Base-by-base conservation (phyloP, 1,139 yeast genomes). In the Scheffersomyces segobiensis region DNA sequence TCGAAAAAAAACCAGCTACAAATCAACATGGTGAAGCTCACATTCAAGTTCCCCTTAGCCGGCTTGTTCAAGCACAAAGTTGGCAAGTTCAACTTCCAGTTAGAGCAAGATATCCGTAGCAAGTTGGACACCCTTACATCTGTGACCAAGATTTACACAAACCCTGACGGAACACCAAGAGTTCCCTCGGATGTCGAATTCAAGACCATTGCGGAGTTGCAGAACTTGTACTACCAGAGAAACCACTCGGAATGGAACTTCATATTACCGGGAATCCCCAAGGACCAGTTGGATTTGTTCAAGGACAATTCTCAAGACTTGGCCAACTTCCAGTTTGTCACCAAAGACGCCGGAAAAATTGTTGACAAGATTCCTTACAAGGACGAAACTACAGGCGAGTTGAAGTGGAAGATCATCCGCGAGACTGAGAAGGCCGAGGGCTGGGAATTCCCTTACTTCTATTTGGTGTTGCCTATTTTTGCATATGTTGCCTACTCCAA, bases 331-430 rank as follows among this genome's bases (percentile, higher is more conserved):
- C 86, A 81, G 71, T 87, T 82, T 71, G 87, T 78, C 70, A 85
- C 76, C 67, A 87, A 83, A 74, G 91, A 87, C 54, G 81, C 88
- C 1, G 85, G 88, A 53, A 81, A 84, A 67, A 88, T 91, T 67
- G 83, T 91, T 64, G 97, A 91, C 73, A 91, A 91, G 76, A 86
- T 91, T 62, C 97, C 97, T 56, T 90, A 86, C 70, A 90, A 88
- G 74, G 96, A 89, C 72, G 87, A 88, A 54, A 78, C 84, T 50
- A 87, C 92, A 19, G 97, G 97, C 48, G 89, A 87, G 68, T 84
- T 90, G 67, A 86, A 87, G 68, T 91, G 96, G 96, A 85, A 87
- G 68, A 78, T 91, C 61, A 87, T 91, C 54, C 83, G 96, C 64
- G 93, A 87, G 69, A 85, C 88, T 59, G 87, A 85, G 67, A 87